Percentiles rank a stretch among this genome's conserved stretches.
Conservation (phyloP, 345 rosid genomes). For the Arabidopsis arenosa region DNA sequence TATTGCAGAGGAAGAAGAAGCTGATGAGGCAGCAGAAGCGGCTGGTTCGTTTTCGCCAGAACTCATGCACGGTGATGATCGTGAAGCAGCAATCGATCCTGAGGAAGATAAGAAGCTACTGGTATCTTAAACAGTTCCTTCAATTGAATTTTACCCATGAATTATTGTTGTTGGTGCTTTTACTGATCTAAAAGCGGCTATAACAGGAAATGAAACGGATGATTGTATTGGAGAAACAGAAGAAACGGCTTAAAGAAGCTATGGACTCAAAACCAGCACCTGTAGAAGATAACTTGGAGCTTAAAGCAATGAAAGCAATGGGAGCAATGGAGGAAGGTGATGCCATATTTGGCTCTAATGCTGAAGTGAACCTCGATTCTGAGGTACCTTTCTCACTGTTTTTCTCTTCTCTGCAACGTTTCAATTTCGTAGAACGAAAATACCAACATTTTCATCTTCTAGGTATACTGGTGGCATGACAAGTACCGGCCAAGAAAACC, state of each 20-base stretch:
- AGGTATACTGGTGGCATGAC: conserved; percentile 99
- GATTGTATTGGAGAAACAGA: conserved; percentile 73
- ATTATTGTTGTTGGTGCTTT: conserved; percentile 3
- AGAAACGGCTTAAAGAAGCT: conserved; percentile 73
- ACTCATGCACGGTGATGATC: conserved; percentile 79
- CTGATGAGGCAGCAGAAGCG: conserved; percentile 61
- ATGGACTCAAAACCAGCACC: conserved; percentile 75
- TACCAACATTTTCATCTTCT: neutral
- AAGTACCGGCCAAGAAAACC: conserved; percentile 96
- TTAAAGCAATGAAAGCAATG: conserved; percentile 92
- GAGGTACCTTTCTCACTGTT: conserved; percentile 50
- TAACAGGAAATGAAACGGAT: conserved; percentile 72
- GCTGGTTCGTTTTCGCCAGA: conserved; percentile 94
- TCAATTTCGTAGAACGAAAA: neutral
- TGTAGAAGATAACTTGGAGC: conserved; percentile 77
- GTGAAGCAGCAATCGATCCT: conserved; percentile 92
- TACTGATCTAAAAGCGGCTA: conserved; percentile 26
- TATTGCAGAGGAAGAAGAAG: conserved; percentile 56
- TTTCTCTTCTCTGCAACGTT: neutral
- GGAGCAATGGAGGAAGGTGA: conserved; percentile 98
- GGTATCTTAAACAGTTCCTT: conserved; percentile 50
- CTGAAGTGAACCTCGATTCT: conserved; percentile 92
- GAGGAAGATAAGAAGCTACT: conserved; percentile 85
- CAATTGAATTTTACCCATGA: neutral
- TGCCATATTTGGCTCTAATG: conserved; percentile 88